These are phyloP conservation scores for Dryadomyces quercus-mongolicae DNA, from an alignment of 2,329 filamentous ascomycete genomes.

Conservation along the genomic window DNA sequence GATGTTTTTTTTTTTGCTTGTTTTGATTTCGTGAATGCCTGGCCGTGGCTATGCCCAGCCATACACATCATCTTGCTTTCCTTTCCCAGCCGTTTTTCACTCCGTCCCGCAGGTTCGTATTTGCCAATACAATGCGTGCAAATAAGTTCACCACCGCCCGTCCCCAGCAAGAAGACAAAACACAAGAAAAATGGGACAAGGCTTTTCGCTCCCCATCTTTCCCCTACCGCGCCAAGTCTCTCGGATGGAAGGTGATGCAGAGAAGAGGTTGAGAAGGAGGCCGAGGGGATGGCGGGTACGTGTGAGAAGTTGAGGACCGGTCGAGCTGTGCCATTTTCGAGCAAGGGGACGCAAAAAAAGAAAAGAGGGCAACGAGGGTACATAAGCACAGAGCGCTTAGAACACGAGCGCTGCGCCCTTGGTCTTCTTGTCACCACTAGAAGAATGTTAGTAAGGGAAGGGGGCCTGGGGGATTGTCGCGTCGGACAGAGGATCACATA, in stretches of 20 bases:
- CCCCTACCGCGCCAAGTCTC: background rate
- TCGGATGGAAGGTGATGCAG: background rate
- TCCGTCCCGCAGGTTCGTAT: background rate
- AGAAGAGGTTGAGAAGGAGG: background rate
- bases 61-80: background rate
- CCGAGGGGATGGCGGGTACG: background rate
- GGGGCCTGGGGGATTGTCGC: background rate
- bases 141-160: background rate
- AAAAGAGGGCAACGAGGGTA: background rate
- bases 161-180: background rate
- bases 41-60: background rate
- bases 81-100: background rate
- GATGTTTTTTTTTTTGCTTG: conserved; percentile 9
- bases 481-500: conserved; percentile 38
- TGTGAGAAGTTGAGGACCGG: background rate
- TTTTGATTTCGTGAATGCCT: conserved; percentile 3
- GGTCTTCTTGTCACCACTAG: conserved; percentile 99
- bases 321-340: conserved; percentile 1
- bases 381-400: conserved; percentile 46
- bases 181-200: background rate
- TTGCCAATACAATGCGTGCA: background rate
- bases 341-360: conserved; percentile 1
- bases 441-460: conserved; percentile 24
- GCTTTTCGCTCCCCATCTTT: background rate
- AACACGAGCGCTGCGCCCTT: conserved; percentile 99